A percentile compares a stretch with the other conserved stretches of the same genome.
phyloP scores from a whole-genome alignment of 164 flowering plant species.

The Tetrastigma voinierianum region DNA sequence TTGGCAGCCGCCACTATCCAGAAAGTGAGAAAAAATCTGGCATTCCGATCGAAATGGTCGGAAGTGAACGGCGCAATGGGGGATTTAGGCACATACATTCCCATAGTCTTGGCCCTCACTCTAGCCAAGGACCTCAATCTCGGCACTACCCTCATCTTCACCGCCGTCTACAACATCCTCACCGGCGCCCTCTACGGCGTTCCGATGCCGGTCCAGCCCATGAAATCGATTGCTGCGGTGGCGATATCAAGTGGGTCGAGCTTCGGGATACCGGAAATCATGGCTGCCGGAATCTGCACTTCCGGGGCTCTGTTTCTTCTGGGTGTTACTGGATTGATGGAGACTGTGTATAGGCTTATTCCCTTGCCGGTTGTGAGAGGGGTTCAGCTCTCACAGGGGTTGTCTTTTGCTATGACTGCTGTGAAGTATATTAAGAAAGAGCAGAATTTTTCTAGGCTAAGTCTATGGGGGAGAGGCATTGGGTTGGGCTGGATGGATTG shows the following conservation, averaged over 20 bases:
- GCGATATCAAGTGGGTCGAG: slow-evolving; percentile 52
- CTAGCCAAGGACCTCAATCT: slow-evolving; percentile 64
- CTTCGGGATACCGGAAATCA: slow-evolving; percentile 72
- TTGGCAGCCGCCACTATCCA: no score
- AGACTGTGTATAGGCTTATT: slow-evolving; percentile 51
- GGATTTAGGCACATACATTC: slow-evolving; percentile 84
- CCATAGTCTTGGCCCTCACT: slow-evolving; percentile 75
- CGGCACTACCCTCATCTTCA: slow-evolving; percentile 78
- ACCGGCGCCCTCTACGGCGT: slow-evolving; percentile 82
- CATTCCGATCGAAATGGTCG: slow-evolving; percentile 59
- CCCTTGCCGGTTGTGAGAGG: slow-evolving; percentile 91
- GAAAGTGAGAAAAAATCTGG: slow-evolving; percentile 39
- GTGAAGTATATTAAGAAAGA: slow-evolving; percentile 61
- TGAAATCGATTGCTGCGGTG: slow-evolving; percentile 88
- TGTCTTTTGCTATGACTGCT: slow-evolving; percentile 73
- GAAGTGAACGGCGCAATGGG: slow-evolving; percentile 92
- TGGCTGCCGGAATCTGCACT: slow-evolving; percentile 86
- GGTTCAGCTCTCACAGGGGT: slow-evolving; percentile 87
- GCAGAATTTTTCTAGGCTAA: slow-evolving; percentile 67
- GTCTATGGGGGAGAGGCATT: slow-evolving; percentile 43
- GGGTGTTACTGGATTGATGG: slow-evolving; percentile 80
- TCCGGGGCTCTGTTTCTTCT: slow-evolving; percentile 48
- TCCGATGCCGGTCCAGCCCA: slow-evolving; percentile 98
- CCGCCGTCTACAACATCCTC: slow-evolving; percentile 70
- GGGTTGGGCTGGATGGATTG: slow-evolving; percentile 87